Evolutionary conservation across 2,329 filamentous ascomycete genomes (phyloP), one percentile per base, ranked within the genome.

Genomic region (Biscogniauxia marginata): DNA sequence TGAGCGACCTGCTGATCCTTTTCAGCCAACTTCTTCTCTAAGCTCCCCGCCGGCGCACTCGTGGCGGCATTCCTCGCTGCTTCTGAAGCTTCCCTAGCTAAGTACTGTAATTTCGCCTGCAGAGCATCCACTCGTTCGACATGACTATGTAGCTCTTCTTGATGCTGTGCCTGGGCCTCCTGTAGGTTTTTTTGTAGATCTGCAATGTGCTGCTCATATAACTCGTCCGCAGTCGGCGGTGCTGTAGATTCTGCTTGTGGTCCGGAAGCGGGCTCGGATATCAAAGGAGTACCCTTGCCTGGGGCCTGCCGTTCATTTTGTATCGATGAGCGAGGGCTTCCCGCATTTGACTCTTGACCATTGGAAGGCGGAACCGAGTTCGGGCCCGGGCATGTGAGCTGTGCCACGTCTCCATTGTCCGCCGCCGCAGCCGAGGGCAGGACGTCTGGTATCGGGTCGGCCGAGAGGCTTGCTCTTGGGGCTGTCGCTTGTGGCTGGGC

Each of bases 121-220:
- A 99, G 76, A 3, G 93, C 89, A 76, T 99, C 95, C 54, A 97
- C 95, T 34, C 89, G 86, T 73, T 99, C 95, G 6, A 93, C 82
- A 60, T 96, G 91, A 49, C 82, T 83, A 66, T 95, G 86, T 44
- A 92, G 82, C 70, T 98, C 95, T 65, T 95, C 90, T 56, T 93
- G 88, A 62, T 90, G 84, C 59, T 86, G 82, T 30, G 52, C 80
- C 74, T 67, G 78, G 68, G 66, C 59, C 13, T 73, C 72, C 44
- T 74, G 68, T 24, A 74, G 58, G 16, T 67, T 62, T 4, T 68
- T 71, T 52, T 75, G 71, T 4, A 76, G 63, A 46, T 76, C 73
- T 48, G 66, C 65, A 34, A 77, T 69, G 6, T 73, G 70, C 39
- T 69, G 66, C 44, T 73, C 71, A 34, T 79, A 78, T 54, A 80